Evolutionary conservation across 2,329 filamentous ascomycete genomes (phyloP).

Genomic region (Colletotrichum sp.): DNA sequence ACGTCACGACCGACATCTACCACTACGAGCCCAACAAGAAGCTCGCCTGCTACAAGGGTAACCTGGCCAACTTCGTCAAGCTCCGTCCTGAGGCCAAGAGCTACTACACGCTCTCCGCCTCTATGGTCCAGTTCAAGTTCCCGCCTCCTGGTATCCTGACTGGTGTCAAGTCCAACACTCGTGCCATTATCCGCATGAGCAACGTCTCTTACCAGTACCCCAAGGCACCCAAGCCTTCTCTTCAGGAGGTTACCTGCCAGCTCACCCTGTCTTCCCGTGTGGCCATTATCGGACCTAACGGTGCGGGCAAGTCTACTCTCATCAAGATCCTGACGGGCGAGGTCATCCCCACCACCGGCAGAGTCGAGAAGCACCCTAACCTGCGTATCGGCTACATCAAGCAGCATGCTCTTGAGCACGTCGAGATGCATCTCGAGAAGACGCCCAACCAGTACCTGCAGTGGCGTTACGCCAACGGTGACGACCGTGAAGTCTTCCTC

Average conservation of each 20-base stretch:
- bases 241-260: constrained; percentile 85
- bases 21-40: constrained; percentile 98
- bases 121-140: constrained; percentile 96
- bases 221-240: constrained; percentile 84
- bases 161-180: constrained; percentile 93
- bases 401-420: constrained; percentile 98
- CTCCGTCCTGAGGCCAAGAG: constrained; percentile 93
- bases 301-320: constrained; percentile 96
- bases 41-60: constrained; percentile 83
- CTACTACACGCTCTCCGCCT: constrained; percentile 94
- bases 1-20: constrained; percentile 98
- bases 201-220: constrained; percentile 94
- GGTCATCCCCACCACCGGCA: constrained; percentile 79
- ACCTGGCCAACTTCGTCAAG: constrained; percentile 83
- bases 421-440: constrained; percentile 99
- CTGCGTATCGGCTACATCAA: constrained; percentile 99
- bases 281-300: constrained; percentile 96
- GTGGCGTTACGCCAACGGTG: constrained; percentile 97
- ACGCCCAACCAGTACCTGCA: constrained; percentile 98
- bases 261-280: constrained; percentile 89
- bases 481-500: constrained; percentile 95
- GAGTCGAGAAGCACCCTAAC: constrained; percentile 98
- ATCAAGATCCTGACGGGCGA: constrained; percentile 98
- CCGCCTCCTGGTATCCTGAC: constrained; percentile 92
- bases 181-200: constrained; percentile 93